phyloP scores from a whole-genome alignment of 2,329 filamentous ascomycete genomes.

The Sphaerulina musiva region DNA sequence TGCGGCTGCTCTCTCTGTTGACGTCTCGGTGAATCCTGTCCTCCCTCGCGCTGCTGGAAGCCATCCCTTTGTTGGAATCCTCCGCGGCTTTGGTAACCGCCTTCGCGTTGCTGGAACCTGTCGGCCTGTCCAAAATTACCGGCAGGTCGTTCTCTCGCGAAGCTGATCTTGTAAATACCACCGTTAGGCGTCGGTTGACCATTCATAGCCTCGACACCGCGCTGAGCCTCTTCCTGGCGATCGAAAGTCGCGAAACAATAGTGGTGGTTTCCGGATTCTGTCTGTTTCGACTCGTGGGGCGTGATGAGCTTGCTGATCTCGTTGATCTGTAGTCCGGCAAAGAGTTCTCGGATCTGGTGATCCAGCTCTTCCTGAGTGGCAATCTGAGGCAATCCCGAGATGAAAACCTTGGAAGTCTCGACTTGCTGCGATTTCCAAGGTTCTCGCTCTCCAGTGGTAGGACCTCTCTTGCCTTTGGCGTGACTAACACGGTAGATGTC shows the following conservation, averaged over 20 bases:
- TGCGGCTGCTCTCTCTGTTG: conserved; percentile 1
- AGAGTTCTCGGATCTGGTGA: conserved; percentile 40
- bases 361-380: conserved; percentile 39
- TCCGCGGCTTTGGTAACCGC: conserved; percentile 1
- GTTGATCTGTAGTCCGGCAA: conserved; percentile 41
- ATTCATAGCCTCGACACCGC: conserved; percentile 23
- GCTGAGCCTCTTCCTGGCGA: conserved; percentile 23
- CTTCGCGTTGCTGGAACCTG: background rate
- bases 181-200: conserved; percentile 22
- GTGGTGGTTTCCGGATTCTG: conserved; percentile 16
- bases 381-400: conserved; percentile 43
- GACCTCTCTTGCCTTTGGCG: conserved; percentile 13
- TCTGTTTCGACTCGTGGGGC: conserved; percentile 13
- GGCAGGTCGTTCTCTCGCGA: conserved; percentile 14
- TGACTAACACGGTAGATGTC: conserved; percentile 20
- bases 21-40: background rate
- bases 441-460: background rate
- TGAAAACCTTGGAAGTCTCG: conserved; percentile 28
- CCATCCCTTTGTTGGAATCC: conserved; percentile 6
- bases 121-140: conserved; percentile 1
- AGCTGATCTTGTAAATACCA: conserved; percentile 19
- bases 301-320: conserved; percentile 43
- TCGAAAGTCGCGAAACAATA: conserved; percentile 32
- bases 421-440: background rate
- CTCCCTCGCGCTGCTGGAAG: conserved; percentile 1